A percentile compares a stretch with the other conserved stretches of the same genome.
These are phyloP conservation scores for Russula ochroleuca DNA, from an alignment of 768 basidiomycete species.

Conservation along the genomic window DNA sequence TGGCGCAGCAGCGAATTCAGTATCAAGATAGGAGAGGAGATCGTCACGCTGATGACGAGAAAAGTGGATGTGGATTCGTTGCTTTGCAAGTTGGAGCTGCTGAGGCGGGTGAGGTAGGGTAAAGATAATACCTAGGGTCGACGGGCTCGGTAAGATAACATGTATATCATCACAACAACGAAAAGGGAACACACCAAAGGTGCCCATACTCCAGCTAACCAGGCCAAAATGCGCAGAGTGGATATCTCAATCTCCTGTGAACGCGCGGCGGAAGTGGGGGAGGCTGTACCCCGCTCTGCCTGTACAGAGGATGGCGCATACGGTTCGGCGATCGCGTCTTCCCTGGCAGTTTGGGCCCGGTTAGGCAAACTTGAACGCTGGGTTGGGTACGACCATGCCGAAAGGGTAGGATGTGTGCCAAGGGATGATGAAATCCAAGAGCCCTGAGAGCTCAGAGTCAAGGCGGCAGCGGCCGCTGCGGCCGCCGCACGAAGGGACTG, in stretches of 20 bases:
- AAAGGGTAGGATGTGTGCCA: constrained; percentile 52
- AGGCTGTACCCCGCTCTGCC: constrained; percentile 51
- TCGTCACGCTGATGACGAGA: constrained; percentile 58
- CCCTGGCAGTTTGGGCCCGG: constrained; percentile 33
- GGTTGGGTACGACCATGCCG: constrained; percentile 67
- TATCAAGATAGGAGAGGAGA: constrained; percentile 64
- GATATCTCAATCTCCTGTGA: constrained; percentile 54
- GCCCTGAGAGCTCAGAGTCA: constrained; percentile 58
- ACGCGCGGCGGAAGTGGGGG: constrained; percentile 46
- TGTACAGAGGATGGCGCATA: constrained; percentile 45
- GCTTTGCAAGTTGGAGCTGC: constrained; percentile 39
- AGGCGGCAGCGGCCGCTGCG: constrained; percentile 26
- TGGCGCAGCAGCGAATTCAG: constrained; percentile 56
- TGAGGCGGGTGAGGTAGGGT: constrained; percentile 52
- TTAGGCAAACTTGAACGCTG: constrained; percentile 33
- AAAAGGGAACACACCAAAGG: constrained; percentile 51
- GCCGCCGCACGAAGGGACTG: constrained; percentile 42
- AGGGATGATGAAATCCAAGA: constrained; percentile 71
- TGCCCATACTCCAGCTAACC: constrained; percentile 65
- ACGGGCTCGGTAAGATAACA: background rate
- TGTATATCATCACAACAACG: background rate
- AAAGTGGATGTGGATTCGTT: constrained; percentile 45
- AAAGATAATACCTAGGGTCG: constrained; percentile 51
- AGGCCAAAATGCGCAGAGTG: constrained; percentile 49
- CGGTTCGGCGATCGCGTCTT: constrained; percentile 41